Percentiles rank a stretch among this genome's conserved stretches.
These are phyloP conservation scores for Metschnikowia chrysomelidarum DNA, from an alignment of 805 yeast genomes.

Conservation along the genomic window DNA sequence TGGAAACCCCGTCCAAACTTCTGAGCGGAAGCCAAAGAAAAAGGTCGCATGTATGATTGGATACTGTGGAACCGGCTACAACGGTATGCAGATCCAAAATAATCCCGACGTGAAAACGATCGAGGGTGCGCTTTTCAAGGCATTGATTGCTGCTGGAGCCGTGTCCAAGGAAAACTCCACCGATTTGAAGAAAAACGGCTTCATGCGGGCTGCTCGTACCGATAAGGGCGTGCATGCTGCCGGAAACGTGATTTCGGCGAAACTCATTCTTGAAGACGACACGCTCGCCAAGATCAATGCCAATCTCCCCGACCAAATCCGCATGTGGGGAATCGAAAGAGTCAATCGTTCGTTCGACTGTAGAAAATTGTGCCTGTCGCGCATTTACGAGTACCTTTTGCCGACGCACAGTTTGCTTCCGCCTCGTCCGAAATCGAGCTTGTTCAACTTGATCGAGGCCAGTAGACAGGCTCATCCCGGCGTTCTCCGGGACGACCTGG, in stretches of 20 bases:
- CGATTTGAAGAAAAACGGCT: slow-evolving; percentile 83
- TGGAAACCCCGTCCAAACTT: slow-evolving; percentile 57
- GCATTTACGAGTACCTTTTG: slow-evolving; percentile 89
- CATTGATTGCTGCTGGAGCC: slow-evolving; percentile 85
- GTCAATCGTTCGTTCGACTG: slow-evolving; percentile 91
- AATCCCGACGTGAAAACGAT: slow-evolving; percentile 88
- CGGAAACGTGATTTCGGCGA: slow-evolving; percentile 83
- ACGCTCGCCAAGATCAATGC: slow-evolving; percentile 71
- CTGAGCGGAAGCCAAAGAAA: slow-evolving; percentile 75
- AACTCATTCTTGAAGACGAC: slow-evolving; percentile 79
- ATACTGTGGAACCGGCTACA: slow-evolving; percentile 94
- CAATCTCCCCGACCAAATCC: slow-evolving; percentile 76
- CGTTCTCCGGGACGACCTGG: slow-evolving; percentile 57
- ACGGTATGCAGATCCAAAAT: slow-evolving; percentile 81
- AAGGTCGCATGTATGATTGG: slow-evolving; percentile 91
- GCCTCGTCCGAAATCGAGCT: slow-evolving; percentile 74
- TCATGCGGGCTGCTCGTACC: slow-evolving; percentile 84
- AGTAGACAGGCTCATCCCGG: slow-evolving; percentile 58
- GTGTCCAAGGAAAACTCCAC: slow-evolving; percentile 81
- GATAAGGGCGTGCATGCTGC: slow-evolving; percentile 99
- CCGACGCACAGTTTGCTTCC: slow-evolving; percentile 90
- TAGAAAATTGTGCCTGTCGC: slow-evolving; percentile 91
- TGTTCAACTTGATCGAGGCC: slow-evolving; percentile 57
- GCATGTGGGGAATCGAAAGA: slow-evolving; percentile 91
- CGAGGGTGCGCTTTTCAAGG: slow-evolving; percentile 83